These are phyloP conservation scores for Haberlea rhodopensis DNA, from an alignment of 257 asterid species.

Conservation along the genomic window DNA sequence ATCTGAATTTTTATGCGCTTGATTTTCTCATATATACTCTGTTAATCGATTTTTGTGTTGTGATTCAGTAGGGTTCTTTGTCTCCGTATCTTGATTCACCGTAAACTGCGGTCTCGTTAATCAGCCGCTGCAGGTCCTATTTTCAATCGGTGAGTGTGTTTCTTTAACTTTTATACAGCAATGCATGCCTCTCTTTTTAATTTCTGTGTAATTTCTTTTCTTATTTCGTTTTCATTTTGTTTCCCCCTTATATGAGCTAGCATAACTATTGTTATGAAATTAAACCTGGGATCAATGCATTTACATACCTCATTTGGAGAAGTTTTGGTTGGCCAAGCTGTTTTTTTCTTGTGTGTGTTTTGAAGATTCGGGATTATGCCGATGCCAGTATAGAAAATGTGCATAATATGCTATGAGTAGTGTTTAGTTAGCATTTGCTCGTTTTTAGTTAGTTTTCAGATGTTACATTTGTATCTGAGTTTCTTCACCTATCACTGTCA, in stretches of 20 bases:
- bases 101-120: constrained; percentile 28
- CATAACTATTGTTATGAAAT: too few species aligned
- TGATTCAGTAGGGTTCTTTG: constrained; percentile 46
- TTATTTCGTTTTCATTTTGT: not conserved
- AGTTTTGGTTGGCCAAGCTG: too few species aligned
- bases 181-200: not conserved
- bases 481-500: not conserved
- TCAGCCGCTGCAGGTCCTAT: constrained; percentile 19
- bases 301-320: too few species aligned
- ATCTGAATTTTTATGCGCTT: too few species aligned
- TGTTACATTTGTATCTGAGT: not conserved
- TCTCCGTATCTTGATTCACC: constrained; percentile 32
- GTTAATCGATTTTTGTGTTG: constrained; percentile 44
- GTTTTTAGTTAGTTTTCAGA: not conserved
- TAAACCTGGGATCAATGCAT: too few species aligned
- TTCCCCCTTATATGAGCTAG: too few species aligned
- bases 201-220: not conserved
- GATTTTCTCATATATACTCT: constrained; percentile 23
- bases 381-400: not conserved
- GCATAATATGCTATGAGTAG: not conserved
- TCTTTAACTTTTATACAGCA: not conserved
- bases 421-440: not conserved
- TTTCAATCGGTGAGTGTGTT: constrained; percentile 30
- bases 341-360: not conserved
- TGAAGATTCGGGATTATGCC: constrained; percentile 1